Conservation (phyloP, 2,329 filamentous ascomycete genomes). For the Fusarium euwallaceae region DNA sequence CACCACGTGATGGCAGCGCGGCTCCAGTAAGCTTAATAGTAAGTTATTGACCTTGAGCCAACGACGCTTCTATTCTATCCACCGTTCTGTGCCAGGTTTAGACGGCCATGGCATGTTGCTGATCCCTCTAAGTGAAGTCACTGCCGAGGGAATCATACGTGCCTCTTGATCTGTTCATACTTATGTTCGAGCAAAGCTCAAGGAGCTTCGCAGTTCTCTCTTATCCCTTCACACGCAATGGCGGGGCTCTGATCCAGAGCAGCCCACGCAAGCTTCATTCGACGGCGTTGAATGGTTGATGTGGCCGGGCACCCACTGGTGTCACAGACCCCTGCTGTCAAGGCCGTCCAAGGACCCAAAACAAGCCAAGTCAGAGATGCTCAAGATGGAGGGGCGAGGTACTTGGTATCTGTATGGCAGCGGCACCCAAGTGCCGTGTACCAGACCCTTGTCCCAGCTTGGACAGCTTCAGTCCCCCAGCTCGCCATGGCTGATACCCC, state of each 20-base stretch:
- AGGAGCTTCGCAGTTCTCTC: constrained; percentile 18
- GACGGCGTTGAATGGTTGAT: constrained; percentile 24
- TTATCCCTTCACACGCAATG: constrained; percentile 27
- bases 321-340: constrained; percentile 43
- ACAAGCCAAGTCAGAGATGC: constrained; percentile 5
- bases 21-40: constrained; percentile 13
- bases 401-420: constrained; percentile 30
- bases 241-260: constrained; percentile 28
- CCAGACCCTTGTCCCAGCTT: constrained; percentile 35
- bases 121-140: not conserved
- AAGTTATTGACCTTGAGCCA: constrained; percentile 2
- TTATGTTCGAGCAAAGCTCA: not conserved
- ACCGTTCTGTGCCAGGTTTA: not conserved
- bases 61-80: not conserved
- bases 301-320: constrained; percentile 17
- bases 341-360: constrained; percentile 6
- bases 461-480: constrained; percentile 29
- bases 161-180: not conserved
- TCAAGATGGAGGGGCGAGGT: constrained; percentile 39
- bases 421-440: constrained; percentile 25
- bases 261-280: constrained; percentile 38
- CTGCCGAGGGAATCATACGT: not conserved
- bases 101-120: not conserved
- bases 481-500: constrained; percentile 25
- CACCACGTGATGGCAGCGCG: constrained; percentile 6